Base-by-base conservation (phyloP, 108 stramenopile species). In the Cyclotella choctawhatcheeana region DNA sequence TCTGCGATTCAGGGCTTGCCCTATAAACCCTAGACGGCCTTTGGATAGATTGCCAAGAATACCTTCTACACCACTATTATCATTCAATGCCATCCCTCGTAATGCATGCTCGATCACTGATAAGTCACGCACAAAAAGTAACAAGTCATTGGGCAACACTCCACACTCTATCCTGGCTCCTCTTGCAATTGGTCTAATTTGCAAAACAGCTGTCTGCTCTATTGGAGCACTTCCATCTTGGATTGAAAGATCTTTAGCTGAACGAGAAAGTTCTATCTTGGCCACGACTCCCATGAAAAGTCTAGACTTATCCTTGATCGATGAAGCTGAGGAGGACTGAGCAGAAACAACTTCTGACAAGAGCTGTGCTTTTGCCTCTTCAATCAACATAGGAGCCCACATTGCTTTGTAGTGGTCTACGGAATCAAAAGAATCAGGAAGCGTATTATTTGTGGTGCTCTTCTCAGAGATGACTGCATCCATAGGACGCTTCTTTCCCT, bases 281-380 rank as follows among this genome's bases (percentile, higher is more conserved):
- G 44, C 79, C 48, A 27, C 31, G 21, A 67, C 61, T 29, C 79
- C 79, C 47, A 58, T 32, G 7, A 33, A 32, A 48, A 79, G 0
- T 17, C 51, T 37, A 2, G 50, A 37, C 20, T 59, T 37, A 48
- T 63, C 59, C 29, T 67, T 54, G 71, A 71, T 72, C n/a, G 71
- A 20, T 32, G 77, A 68, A 18, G 55, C 31, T 30, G 51, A 37
- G 35, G 78, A 67, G 43, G 72, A 68, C 67, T 78, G 78, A 18
- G 69, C 65, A 17, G 79, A 61, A 14, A 76, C 68, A 3, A 84
- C 68, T 27, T 80, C 83, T 18, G 83, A 84, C 44, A 84, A 20
- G 0, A 84, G 48, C 44, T 84, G 83, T 53, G 83, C 83, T 52
- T 81, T 84, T n/a, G 79, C 73, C 59, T 84, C 83, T 10, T 71